phyloP scores from a whole-genome alignment of 2,329 filamentous ascomycete genomes.

The Sporothrix pseudoabietina region DNA sequence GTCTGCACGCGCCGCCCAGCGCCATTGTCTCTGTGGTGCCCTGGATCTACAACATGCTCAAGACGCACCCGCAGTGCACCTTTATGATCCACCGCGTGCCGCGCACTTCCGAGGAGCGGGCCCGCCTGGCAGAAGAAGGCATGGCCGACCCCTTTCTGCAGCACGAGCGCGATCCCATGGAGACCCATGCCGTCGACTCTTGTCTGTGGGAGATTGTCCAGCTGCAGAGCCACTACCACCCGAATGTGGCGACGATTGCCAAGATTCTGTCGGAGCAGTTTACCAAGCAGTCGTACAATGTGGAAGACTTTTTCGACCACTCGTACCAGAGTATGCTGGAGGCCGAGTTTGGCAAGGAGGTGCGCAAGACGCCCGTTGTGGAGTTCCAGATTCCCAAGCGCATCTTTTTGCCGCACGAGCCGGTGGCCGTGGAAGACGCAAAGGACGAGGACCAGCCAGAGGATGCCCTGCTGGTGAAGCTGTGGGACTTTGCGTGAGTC shows the following conservation, averaged over 20 bases:
- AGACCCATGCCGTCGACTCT: slow-evolving; percentile 85
- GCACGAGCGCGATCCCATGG: slow-evolving; percentile 77
- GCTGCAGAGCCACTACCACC: slow-evolving; percentile 90
- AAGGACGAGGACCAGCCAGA: slow-evolving; percentile 40
- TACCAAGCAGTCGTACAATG: slow-evolving; percentile 88
- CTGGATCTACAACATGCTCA: slow-evolving; percentile 94
- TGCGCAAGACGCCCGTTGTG: slow-evolving; percentile 84
- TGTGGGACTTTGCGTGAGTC: slow-evolving; percentile 59
- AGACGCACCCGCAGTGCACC: slow-evolving; percentile 83
- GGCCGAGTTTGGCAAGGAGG: slow-evolving; percentile 76
- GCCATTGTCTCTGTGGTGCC: slow-evolving; percentile 88
- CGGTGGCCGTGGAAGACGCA: slow-evolving; percentile 36
- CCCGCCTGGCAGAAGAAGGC: slow-evolving; percentile 60
- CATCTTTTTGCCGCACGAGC: slow-evolving; percentile 65
- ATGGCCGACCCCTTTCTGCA: slow-evolving; percentile 74
- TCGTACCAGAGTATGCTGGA: slow-evolving; percentile 86
- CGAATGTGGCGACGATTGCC: slow-evolving; percentile 90
- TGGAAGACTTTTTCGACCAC: slow-evolving; percentile 98
- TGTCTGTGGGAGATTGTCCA: slow-evolving; percentile 94
- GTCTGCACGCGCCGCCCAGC: slow-evolving; percentile 84
- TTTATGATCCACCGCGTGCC: slow-evolving; percentile 91
- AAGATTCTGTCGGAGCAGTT: slow-evolving; percentile 97
- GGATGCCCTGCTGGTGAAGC: slow-evolving; percentile 59
- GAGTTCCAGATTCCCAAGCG: slow-evolving; percentile 93
- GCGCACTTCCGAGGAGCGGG: slow-evolving; percentile 56